Percentiles rank a stretch among this genome's conserved stretches.
These are phyloP conservation scores for Tremellales sp. DNA, from an alignment of 1,284 basidiomycete genomes.

Conservation along the genomic window DNA sequence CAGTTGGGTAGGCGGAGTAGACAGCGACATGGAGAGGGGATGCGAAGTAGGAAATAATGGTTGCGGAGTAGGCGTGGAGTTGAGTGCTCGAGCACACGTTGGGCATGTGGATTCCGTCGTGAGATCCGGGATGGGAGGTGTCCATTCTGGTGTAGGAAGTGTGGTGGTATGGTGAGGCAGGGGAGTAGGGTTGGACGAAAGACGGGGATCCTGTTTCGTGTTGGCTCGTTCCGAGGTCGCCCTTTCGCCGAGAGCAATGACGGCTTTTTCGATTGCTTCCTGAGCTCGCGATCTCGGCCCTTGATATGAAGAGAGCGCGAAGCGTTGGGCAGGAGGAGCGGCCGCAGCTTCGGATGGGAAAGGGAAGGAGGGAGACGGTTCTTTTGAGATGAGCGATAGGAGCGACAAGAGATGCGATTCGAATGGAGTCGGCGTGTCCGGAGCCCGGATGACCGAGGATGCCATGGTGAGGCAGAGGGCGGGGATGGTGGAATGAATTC, in stretches of 20 bases:
- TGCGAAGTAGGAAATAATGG: slow-evolving; percentile 14
- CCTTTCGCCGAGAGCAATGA: slow-evolving; percentile 36
- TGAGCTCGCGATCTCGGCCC: slow-evolving; percentile 35
- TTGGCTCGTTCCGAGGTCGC: slow-evolving; percentile 4
- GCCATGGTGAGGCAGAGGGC: slow-evolving; percentile 58
- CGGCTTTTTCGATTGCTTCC: slow-evolving; percentile 37
- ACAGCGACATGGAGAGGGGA: slow-evolving; percentile 23
- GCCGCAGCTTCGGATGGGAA: slow-evolving; percentile 20
- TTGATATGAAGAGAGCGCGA: slow-evolving; percentile 12
- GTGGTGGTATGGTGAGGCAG: too few relatives aligned
- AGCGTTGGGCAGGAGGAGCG: slow-evolving; percentile 1
- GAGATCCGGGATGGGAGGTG: slow-evolving; percentile 12
- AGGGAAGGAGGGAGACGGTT: slow-evolving; percentile 39
- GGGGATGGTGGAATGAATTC: slow-evolving; percentile 67
- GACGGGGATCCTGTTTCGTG: too few relatives aligned
- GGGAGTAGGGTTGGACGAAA: too few relatives aligned
- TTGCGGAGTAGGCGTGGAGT: not conserved
- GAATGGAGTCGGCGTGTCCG: slow-evolving; percentile 22
- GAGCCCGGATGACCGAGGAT: not conserved
- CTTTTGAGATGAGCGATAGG: slow-evolving; percentile 30
- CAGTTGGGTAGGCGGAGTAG: slow-evolving; percentile 23
- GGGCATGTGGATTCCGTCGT: slow-evolving; percentile 15
- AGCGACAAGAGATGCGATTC: slow-evolving; percentile 38
- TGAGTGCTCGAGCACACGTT: slow-evolving; percentile 22
- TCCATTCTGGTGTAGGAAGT: slow-evolving; percentile 34